Evolutionary conservation across 305 asterid genomes (phyloP), one percentile per base, ranked within the genome.

Genomic region (Stenogyne calaminthoides): DNA sequence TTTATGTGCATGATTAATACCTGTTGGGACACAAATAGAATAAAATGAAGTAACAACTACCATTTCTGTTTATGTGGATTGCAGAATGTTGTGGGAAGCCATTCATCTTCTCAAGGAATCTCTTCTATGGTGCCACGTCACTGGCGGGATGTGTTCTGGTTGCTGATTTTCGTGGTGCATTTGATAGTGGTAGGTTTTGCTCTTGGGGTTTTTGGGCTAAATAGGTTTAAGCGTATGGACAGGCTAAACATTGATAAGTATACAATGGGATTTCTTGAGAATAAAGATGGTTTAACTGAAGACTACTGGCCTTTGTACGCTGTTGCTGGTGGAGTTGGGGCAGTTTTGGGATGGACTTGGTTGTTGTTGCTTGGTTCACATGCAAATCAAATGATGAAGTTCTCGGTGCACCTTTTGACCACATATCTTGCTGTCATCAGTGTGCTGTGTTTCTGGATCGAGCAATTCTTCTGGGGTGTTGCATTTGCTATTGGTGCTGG

Each of bases 121-220:
- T 71, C 85, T 74, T 81, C 85, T 47, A 76, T 82, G 54, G 88
- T 74, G 80, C 76, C 95, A 60, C 92, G 98, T 4, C 86, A 78
- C 44, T 95, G 99, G 96, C 82, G 86, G 66, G 99, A 95, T 76
- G 91, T 95, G 56, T 95, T 95, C 86, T 95, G 98, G 98, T 78
- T 92, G 84, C 80, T 85, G 54, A 80, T 87, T 76, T 95, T 90
- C 79, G 75, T 90, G 76, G 84, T 78, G 22, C 98, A 95, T 83
- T 73, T 92, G 76, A 65, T 87, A 75, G 87, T 89, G 75, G 84
- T 90, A 36, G 96, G 99, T 64, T 77, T 88, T 58, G 94, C 84
- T 46, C 91, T 95, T 12, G 96, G 81, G 29, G 94, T 95, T 37
- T 78, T 95, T 55, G 99, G 98, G 69, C 76, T 92, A 70, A 95